Base-by-base conservation (phyloP, 129 eudicot genomes). In the Ambrosia artemisiifolia region DNA sequence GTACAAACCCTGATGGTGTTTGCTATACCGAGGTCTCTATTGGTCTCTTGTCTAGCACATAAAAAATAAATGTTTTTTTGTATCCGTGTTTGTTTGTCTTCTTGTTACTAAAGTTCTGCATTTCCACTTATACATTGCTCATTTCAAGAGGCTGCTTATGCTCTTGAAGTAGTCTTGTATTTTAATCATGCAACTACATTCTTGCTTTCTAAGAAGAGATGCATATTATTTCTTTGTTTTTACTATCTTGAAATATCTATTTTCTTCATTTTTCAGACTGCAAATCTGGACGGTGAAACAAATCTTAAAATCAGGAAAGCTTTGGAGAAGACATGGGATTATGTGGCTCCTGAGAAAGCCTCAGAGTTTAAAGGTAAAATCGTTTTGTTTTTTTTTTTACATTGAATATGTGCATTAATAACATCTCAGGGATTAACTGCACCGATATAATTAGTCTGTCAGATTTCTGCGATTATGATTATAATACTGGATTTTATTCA, bases 201-300 rank as follows among this genome's bases (percentile, higher is more conserved):
- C 11, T n/a, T 68, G 61, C 61, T 68, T 34, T 49, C 18, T 68
- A 55, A 6, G 42, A 40, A 55, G 75, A 38, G 54, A 71, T 35
- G 32, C 24, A 18, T 60, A 60, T 13, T 13, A 63, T 54, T 16
- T 38, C 35, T 70, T 24, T 60, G 24, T 50, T 38, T 46, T 69
- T 77, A 60, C 65, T 61, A 38, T 69, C 60, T 17, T 8, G 60
- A 73, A 36, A 59, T 66, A 34, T 57, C 40, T 46, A 20, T 71
- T 28, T 80, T 75, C 10, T 63, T 63, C 53, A 69, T 54, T 55
- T 65, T 16, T 65, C 84, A 94, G 99, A 94, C 99, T 65, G 96
- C 99, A 72, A 94, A 94, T 83, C 79, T 94, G 85, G 99, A 94
- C 75, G 99, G 99, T 61, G 99, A 94, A 88, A 94, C 99, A 71